Percentiles rank a stretch among this genome's conserved stretches.
Conservation (phyloP, 441 rosid genomes). For the Adansonia rubrostipa region DNA sequence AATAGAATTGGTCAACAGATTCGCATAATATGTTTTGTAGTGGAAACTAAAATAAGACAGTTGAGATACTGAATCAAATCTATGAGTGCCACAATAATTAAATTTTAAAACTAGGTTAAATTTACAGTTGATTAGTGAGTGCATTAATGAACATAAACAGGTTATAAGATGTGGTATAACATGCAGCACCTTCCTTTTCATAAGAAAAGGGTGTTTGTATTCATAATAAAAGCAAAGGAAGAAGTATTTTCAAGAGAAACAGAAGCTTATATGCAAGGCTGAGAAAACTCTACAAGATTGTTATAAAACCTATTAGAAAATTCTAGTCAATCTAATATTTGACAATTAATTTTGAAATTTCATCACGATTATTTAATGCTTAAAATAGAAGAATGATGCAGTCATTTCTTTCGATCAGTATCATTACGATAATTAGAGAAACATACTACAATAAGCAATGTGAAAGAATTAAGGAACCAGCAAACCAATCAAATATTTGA, state of each 20-base stretch:
- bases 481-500: constrained; percentile 15
- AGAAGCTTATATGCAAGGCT: constrained; percentile 4
- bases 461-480: not conserved
- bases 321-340: not conserved
- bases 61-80: not conserved
- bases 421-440: not conserved
- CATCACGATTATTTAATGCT: not conserved
- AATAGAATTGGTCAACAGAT: not conserved
- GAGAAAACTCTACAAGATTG: not conserved
- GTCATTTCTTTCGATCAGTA: not conserved
- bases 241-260: not conserved
- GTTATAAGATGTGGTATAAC: not conserved
- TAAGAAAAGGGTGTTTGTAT: not conserved
- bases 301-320: constrained; percentile 1
- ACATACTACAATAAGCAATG: not conserved
- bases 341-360: not conserved
- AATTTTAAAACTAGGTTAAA: not conserved
- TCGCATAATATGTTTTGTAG: not conserved
- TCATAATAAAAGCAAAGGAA: not conserved
- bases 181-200: not conserved
- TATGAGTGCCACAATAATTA: not conserved
- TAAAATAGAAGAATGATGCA: not conserved
- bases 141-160: not conserved
- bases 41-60: constrained; percentile 1
- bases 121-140: not conserved